Percentiles rank a stretch among this genome's conserved stretches.
Conservation (phyloP, 2,329 filamentous ascomycete genomes). For the Cladosporium sp. region DNA sequence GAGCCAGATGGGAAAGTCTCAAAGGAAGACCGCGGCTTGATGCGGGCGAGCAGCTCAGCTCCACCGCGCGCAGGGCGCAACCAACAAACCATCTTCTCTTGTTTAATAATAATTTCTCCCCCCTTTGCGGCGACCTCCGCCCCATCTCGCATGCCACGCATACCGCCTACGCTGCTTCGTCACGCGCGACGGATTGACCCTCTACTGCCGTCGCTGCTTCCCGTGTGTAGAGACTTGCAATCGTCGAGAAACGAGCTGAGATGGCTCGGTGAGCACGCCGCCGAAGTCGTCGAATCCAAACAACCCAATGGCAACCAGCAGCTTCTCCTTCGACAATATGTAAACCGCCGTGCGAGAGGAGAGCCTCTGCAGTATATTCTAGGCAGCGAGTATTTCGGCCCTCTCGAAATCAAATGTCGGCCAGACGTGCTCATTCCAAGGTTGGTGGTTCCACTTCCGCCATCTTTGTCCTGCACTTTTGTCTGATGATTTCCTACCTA, state of each 20-base stretch:
- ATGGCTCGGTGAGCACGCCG: slow-evolving; percentile 62
- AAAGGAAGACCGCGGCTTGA: no score
- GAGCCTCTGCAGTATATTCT: slow-evolving; percentile 86
- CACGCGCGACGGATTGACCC: slow-evolving; percentile 22
- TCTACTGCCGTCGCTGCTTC: slow-evolving; percentile 57
- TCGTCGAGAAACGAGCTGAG: slow-evolving; percentile 65
- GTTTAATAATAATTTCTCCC: neutral
- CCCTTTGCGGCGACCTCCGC: slow-evolving; percentile 10
- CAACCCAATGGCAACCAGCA: slow-evolving; percentile 13
- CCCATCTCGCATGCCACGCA: slow-evolving; percentile 27
- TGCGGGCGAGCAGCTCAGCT: neutral
- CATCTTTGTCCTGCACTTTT: neutral
- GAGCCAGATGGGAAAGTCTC: neutral
- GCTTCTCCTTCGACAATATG: slow-evolving; percentile 11
- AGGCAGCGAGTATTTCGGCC: slow-evolving; percentile 81
- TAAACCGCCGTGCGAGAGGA: slow-evolving; percentile 50
- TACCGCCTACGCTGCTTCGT: slow-evolving; percentile 24
- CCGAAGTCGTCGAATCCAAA: slow-evolving; percentile 15
- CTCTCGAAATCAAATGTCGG: slow-evolving; percentile 70
- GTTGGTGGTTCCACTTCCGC: slow-evolving; percentile 31
- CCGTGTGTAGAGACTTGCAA: slow-evolving; percentile 57
- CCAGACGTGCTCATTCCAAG: slow-evolving; percentile 82
- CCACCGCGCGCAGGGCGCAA: no score
- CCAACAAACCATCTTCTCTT: no score
- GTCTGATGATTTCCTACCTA: slow-evolving; percentile 15